These are phyloP conservation scores for Xylaria hypoxylon DNA, from an alignment of 2,329 filamentous ascomycete species.

Conservation along the genomic window DNA sequence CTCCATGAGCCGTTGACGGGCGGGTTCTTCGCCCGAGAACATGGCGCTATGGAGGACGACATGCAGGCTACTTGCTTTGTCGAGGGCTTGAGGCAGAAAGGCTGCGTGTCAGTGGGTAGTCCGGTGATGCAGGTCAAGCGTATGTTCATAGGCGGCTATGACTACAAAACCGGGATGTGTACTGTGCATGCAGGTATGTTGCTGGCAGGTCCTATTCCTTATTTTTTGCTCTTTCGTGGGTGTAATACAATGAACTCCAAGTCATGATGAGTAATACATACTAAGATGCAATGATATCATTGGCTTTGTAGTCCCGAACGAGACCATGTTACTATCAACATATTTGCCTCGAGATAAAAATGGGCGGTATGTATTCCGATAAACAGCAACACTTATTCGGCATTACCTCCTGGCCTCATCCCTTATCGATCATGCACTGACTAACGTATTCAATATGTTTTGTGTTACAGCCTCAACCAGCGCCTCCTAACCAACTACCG, in stretches of 20 bases:
- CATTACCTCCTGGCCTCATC: neutral
- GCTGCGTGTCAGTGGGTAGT: slow-evolving; percentile 47
- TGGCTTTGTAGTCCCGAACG: slow-evolving; percentile 50
- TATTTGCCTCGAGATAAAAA: slow-evolving; percentile 59
- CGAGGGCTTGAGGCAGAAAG: slow-evolving; percentile 55
- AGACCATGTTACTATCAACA: slow-evolving; percentile 52
- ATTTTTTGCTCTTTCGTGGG: neutral
- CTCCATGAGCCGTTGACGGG: slow-evolving; percentile 50
- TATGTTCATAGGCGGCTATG: slow-evolving; percentile 56
- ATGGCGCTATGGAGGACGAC: slow-evolving; percentile 47
- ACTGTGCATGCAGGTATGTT: slow-evolving; percentile 60
- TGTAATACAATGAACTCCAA: neutral
- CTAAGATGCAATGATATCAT: slow-evolving; percentile 25
- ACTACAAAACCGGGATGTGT: slow-evolving; percentile 56
- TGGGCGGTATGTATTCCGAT: slow-evolving; percentile 52
- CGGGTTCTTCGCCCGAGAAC: slow-evolving; percentile 53
- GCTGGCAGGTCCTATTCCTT: neutral
- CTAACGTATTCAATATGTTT: slow-evolving; percentile 1
- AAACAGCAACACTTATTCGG: neutral
- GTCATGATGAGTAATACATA: neutral
- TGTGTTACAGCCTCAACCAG: slow-evolving; percentile 40
- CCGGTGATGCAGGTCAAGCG: slow-evolving; percentile 49
- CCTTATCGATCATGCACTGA: neutral
- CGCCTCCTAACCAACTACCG: slow-evolving; percentile 41
- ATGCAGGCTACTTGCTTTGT: slow-evolving; percentile 55